These are phyloP conservation scores for Rubus idaeus DNA, from an alignment of 306 rosid genomes.

Conservation along the genomic window DNA sequence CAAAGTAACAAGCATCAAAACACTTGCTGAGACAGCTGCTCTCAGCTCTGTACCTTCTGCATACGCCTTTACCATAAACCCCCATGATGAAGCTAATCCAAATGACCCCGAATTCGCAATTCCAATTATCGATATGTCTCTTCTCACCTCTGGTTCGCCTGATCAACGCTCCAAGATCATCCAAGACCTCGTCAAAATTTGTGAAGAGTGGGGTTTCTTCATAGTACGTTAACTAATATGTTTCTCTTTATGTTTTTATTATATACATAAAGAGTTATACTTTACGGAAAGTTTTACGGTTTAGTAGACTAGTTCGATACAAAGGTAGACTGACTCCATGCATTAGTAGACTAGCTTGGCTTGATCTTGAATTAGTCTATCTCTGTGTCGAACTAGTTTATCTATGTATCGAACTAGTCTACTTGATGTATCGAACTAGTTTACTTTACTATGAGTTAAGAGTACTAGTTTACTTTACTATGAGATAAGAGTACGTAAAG, in stretches of 20 bases:
- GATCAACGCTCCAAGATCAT: conserved; percentile 31
- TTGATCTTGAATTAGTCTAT: too few species aligned
- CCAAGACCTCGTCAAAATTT: conserved; percentile 35
- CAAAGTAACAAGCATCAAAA: conserved; percentile 39
- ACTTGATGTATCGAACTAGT: too few species aligned
- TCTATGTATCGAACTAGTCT: too few species aligned
- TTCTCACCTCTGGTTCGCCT: conserved; percentile 38
- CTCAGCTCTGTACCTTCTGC: background rate
- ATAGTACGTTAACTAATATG: conserved; percentile 20
- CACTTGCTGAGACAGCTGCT: conserved; percentile 33
- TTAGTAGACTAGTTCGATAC: too few species aligned
- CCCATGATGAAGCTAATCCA: conserved; percentile 27
- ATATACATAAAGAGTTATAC: too few species aligned
- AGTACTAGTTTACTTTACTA: too few species aligned
- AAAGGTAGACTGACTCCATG: too few species aligned
- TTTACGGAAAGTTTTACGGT: too few species aligned
- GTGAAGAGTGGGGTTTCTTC: conserved; percentile 19
- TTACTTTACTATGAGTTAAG: too few species aligned
- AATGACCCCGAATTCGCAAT: conserved; percentile 18
- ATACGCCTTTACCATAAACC: conserved; percentile 30
- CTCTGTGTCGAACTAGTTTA: too few species aligned
- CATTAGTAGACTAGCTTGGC: too few species aligned
- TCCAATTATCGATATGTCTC: conserved; percentile 43
- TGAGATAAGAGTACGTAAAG: too few species aligned
- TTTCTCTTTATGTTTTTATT: background rate